These are phyloP conservation scores for Penicillium alfredii DNA, from an alignment of 495 filamentous ascomycete genomes.

Conservation along the genomic window DNA sequence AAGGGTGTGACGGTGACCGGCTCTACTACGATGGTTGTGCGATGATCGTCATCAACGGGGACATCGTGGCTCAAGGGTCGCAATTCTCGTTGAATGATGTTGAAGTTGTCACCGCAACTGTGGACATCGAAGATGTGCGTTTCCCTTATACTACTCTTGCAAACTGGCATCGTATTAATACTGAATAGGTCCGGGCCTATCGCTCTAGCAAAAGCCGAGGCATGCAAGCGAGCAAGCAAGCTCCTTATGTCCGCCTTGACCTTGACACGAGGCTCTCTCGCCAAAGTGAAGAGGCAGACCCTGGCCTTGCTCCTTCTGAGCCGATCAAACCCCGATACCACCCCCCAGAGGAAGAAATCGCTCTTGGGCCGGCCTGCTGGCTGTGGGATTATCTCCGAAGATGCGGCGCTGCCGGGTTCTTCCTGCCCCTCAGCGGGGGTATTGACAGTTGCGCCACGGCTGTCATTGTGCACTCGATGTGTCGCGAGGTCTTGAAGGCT, in stretches of 20 bases:
- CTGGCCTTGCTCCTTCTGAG: slow-evolving; percentile 35
- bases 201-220: slow-evolving; percentile 29
- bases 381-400: slow-evolving; percentile 82
- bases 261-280: slow-evolving; percentile 33
- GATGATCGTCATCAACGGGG: slow-evolving; percentile 71
- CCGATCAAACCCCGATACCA: slow-evolving; percentile 48
- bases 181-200: slow-evolving; percentile 30
- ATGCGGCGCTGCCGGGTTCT: slow-evolving; percentile 54
- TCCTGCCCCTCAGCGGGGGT: slow-evolving; percentile 61
- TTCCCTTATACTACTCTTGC: slow-evolving; percentile 7
- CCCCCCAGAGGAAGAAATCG: slow-evolving; percentile 69
- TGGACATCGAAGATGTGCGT: slow-evolving; percentile 74
- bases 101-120: slow-evolving; percentile 76
- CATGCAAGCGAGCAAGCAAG: slow-evolving; percentile 37
- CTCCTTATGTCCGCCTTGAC: slow-evolving; percentile 32
- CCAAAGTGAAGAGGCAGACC: slow-evolving; percentile 31
- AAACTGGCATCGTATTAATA: too few relatives aligned
- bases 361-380: slow-evolving; percentile 64
- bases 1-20: slow-evolving; percentile 67
- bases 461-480: slow-evolving; percentile 73
- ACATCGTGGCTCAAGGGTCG: slow-evolving; percentile 62
- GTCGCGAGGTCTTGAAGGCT: slow-evolving; percentile 62
- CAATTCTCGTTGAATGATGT: slow-evolving; percentile 77
- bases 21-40: slow-evolving; percentile 68
- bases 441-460: slow-evolving; percentile 60